Conservation (phyloP, 768 basidiomycete species). For the Cystobasidium onofrii region DNA sequence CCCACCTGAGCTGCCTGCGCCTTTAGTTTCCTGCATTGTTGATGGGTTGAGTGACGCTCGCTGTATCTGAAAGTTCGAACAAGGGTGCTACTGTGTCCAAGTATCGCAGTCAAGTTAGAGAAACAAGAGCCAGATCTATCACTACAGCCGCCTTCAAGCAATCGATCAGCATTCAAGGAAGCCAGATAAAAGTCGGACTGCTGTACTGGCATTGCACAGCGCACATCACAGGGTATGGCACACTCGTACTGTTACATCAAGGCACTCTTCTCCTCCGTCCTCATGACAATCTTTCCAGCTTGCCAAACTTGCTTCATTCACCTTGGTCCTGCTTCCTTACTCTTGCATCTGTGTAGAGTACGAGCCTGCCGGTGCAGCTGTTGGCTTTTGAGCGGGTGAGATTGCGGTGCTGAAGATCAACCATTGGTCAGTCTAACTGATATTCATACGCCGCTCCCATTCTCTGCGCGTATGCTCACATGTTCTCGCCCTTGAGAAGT, state of each 20-base stretch:
- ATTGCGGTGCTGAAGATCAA: not conserved
- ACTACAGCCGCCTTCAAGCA: not conserved
- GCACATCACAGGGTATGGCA: not conserved
- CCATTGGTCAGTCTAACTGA: not conserved
- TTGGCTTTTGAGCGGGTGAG: constrained; percentile 17
- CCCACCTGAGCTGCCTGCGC: not conserved
- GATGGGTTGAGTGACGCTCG: no score
- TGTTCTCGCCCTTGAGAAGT: constrained; percentile 91
- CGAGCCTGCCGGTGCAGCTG: not conserved
- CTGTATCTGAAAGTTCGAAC: no score
- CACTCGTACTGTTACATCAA: not conserved
- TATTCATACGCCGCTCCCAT: no score
- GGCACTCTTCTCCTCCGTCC: not conserved
- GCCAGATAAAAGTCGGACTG: not conserved
- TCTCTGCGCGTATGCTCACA: constrained; percentile 43
- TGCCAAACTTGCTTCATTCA: no score
- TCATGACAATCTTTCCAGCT: no score
- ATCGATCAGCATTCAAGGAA: no score
- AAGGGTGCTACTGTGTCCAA: no score
- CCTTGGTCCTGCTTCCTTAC: constrained; percentile 11
- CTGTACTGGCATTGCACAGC: not conserved
- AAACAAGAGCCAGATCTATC: not conserved
- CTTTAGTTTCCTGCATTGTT: not conserved
- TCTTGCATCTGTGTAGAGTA: constrained; percentile 17
- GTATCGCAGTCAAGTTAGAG: not conserved